These are phyloP conservation scores for Amoeboaphelidium protococcarum DNA, from an alignment of 371 early-diverging fungal species.

Conservation along the genomic window DNA sequence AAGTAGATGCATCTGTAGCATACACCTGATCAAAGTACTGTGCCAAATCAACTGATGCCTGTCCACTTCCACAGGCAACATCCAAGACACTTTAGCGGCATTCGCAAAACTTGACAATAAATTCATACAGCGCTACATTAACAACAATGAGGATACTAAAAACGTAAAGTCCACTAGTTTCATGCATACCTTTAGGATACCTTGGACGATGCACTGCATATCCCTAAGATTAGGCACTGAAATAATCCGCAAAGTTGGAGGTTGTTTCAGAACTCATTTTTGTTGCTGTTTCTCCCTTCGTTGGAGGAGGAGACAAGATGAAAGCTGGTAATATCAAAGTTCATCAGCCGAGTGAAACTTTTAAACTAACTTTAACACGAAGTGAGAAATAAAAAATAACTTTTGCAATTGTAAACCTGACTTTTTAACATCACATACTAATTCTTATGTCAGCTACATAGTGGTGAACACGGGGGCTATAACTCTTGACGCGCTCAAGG, in stretches of 20 bases:
- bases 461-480: conserved; percentile 13
- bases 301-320: no score
- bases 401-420: no score
- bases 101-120: no score
- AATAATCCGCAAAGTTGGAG: not conserved
- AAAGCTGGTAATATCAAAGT: no score
- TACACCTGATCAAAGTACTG: not conserved
- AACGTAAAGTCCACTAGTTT: not conserved
- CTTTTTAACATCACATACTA: no score
- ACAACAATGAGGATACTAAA: not conserved
- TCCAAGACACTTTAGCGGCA: no score
- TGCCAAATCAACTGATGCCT: not conserved
- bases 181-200: not conserved
- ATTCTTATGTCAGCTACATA: conserved; percentile 15
- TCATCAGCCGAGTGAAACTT: no score
- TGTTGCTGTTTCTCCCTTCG: no score
- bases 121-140: no score
- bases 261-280: no score
- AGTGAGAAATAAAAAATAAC: no score
- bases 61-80: not conserved
- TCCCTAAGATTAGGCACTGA: not conserved
- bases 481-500: conserved; percentile 14
- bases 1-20: not conserved
- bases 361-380: no score
- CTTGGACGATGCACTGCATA: not conserved